Conservation (phyloP, 163 green algal genomes). For the Picocystis sp. region DNA sequence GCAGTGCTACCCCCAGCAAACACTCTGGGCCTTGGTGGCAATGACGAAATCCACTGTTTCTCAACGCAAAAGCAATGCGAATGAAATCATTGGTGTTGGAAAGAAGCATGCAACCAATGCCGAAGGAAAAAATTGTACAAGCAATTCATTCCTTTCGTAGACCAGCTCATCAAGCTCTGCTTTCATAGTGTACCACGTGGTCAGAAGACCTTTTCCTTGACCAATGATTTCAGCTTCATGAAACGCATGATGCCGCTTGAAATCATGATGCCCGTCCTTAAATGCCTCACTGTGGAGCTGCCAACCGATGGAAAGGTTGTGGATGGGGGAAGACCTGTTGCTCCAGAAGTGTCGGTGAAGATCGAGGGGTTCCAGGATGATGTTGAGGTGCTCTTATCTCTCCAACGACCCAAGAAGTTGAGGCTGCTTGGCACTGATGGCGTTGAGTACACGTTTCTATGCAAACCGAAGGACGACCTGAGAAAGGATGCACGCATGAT, state of each 20-base stretch:
- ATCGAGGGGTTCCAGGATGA: slow-evolving; percentile 58
- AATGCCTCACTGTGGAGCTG: slow-evolving; percentile 20
- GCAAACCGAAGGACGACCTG: slow-evolving; percentile 87
- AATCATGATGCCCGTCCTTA: slow-evolving; percentile 8
- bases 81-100: slow-evolving; percentile 13
- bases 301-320: slow-evolving; percentile 8
- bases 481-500: slow-evolving; percentile 91
- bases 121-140: slow-evolving; percentile 13
- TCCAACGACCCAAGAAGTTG: slow-evolving; percentile 85
- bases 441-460: slow-evolving; percentile 58
- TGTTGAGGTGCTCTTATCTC: slow-evolving; percentile 53
- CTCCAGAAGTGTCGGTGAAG: slow-evolving; percentile 10
- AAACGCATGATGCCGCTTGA: slow-evolving; percentile 27
- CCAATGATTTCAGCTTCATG: slow-evolving; percentile 22
- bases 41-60: slow-evolving; percentile 44
- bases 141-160: slow-evolving; percentile 40
- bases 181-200: slow-evolving; percentile 11
- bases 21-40: slow-evolving; percentile 57
- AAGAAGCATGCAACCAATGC: slow-evolving; percentile 7
- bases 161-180: slow-evolving; percentile 68
- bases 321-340: slow-evolving; percentile 16
- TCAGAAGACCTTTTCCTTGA: slow-evolving; percentile 9
- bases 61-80: slow-evolving; percentile 29
- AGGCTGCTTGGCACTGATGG: slow-evolving; percentile 59
- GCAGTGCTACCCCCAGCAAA: slow-evolving; percentile 31